These are phyloP conservation scores for Phytophthora lateralis DNA, from an alignment of 352 stramenopile genomes.

Conservation along the genomic window DNA sequence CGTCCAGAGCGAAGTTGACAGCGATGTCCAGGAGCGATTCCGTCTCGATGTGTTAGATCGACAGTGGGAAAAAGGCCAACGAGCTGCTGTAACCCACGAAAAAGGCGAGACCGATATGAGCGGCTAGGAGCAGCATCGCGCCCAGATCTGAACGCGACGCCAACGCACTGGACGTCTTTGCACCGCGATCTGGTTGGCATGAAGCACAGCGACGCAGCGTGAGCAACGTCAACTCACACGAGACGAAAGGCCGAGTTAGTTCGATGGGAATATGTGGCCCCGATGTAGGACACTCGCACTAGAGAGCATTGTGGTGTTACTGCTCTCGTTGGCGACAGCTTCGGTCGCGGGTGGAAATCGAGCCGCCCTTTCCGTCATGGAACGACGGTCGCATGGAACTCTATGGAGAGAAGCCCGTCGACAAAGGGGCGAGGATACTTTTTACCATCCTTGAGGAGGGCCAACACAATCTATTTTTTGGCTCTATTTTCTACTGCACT, in stretches of 20 bases:
- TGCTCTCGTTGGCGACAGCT: constrained; percentile 1
- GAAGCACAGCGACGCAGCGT: not conserved
- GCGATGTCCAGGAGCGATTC: constrained; percentile 8
- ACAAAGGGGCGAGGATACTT: constrained; percentile 18
- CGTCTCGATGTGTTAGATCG: constrained; percentile 13
- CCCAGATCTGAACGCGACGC: constrained; percentile 16
- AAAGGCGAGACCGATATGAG: constrained; percentile 4
- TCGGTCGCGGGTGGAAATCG: not conserved
- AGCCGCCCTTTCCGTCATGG: constrained; percentile 1
- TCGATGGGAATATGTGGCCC: not conserved
- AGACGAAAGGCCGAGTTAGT: constrained; percentile 6
- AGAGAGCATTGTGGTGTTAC: not conserved
- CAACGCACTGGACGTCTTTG: constrained; percentile 6
- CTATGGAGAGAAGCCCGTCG: constrained; percentile 5
- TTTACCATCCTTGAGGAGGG: constrained; percentile 3
- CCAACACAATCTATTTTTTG: not conserved
- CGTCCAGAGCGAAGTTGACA: constrained; percentile 12
- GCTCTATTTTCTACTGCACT: constrained; percentile 9
- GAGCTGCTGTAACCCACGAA: constrained; percentile 3
- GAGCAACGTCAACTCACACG: constrained; percentile 14
- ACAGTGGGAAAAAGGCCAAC: constrained; percentile 5
- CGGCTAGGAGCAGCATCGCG: not conserved
- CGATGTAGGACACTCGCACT: not conserved
- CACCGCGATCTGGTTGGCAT: not conserved
- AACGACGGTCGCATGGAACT: constrained; percentile 12